Conservation (phyloP, 139 green algal genomes). For the Closterium sp. region DNA sequence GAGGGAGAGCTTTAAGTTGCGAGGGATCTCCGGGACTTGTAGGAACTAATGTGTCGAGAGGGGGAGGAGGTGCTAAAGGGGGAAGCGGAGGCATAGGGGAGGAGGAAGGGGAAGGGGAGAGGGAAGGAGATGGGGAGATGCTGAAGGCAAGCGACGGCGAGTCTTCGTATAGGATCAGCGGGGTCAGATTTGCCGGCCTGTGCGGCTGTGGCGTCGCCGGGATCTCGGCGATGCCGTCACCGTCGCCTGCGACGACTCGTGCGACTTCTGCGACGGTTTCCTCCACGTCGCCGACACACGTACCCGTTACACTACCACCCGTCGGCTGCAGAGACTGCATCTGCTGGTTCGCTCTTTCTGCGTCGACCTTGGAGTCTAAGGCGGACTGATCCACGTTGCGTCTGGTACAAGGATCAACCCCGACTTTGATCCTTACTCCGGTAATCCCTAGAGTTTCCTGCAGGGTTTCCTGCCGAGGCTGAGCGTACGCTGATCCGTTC, state of each 20-base stretch:
- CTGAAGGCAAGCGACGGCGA: background rate
- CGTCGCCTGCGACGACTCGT: background rate
- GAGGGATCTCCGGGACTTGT: background rate
- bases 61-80: background rate
- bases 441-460: background rate
- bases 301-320: background rate
- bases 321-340: background rate
- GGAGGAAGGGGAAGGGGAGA: background rate
- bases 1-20: background rate
- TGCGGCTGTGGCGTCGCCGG: background rate
- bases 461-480: background rate
- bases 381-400: background rate
- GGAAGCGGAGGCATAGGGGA: background rate
- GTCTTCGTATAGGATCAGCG: background rate
- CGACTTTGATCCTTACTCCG: no score
- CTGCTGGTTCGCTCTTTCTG: background rate
- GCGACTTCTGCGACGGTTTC: background rate
- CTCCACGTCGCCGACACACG: background rate
- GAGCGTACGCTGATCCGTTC: background rate
- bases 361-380: no score
- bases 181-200: background rate
- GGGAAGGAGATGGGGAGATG: background rate
- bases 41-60: background rate
- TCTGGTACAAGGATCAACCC: background rate
- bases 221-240: background rate